A percentile compares a stretch with the other conserved stretches of the same genome.
Conservation (phyloP, 2,329 filamentous ascomycete genomes). For the Aspergillus puulaauensis region DNA sequence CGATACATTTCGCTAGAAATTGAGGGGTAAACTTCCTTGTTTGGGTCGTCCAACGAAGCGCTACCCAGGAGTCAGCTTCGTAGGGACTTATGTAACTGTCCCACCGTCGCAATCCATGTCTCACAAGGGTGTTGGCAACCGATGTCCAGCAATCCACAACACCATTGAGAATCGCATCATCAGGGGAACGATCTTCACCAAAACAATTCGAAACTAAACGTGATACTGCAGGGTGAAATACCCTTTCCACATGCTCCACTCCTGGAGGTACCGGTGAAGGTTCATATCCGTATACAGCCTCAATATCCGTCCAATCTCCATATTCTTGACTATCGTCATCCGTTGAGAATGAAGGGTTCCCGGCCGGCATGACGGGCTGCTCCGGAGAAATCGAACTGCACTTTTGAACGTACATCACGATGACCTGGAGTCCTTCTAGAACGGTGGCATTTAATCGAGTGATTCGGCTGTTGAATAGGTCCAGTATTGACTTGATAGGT, state of each 20-base stretch:
- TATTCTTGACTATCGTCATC: conserved; percentile 66
- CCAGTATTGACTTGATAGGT: conserved; percentile 48
- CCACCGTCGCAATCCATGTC: conserved; percentile 52
- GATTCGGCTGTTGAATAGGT: conserved; percentile 53
- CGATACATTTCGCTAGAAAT: conserved; percentile 47
- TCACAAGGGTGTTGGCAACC: conserved; percentile 49
- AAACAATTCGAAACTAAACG: conserved; percentile 62
- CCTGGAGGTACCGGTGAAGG: conserved; percentile 18
- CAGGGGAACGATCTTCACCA: conserved; percentile 56
- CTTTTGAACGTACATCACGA: conserved; percentile 43
- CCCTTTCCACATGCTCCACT: conserved; percentile 38
- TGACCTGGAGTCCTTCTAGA: conserved; percentile 50
- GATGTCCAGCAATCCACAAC: conserved; percentile 57
- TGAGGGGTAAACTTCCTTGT: conserved; percentile 49
- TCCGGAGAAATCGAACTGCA: conserved; percentile 20
- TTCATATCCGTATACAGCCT: conserved; percentile 43
- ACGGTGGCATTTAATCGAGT: conserved; percentile 47
- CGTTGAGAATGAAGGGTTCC: conserved; percentile 23
- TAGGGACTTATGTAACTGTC: conserved; percentile 57
- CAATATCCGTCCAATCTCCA: conserved; percentile 58
- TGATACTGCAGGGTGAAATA: conserved; percentile 51
- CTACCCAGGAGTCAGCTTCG: conserved; percentile 50
- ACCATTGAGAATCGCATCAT: conserved; percentile 54
- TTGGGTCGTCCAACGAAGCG: conserved; percentile 47
- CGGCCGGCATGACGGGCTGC: conserved; percentile 19